A percentile compares a stretch with the other conserved stretches of the same genome.
These are phyloP conservation scores for Venturia carpophila DNA, from an alignment of 2,329 filamentous ascomycete genomes.

Conservation along the genomic window DNA sequence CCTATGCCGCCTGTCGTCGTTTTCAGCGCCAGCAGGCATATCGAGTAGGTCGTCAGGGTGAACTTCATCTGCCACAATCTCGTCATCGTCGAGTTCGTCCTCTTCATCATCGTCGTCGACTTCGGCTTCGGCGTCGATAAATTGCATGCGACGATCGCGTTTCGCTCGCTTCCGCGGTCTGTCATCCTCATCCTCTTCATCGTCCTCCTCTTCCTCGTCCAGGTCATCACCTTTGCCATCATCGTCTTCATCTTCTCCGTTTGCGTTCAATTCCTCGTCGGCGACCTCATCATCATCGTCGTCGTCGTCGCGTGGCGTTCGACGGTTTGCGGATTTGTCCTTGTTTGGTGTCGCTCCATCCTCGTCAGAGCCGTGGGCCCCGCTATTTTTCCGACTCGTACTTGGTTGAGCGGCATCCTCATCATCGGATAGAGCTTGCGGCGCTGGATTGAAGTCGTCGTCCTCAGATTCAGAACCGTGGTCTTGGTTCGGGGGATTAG, in stretches of 20 bases:
- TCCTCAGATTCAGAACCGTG: conserved; percentile 53
- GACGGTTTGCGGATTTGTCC: conserved; percentile 22
- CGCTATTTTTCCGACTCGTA: conserved; percentile 18
- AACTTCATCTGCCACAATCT: conserved; percentile 79
- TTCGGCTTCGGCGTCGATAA: conserved; percentile 97
- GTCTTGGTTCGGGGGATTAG: conserved; percentile 3
- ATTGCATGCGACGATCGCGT: conserved; percentile 67
- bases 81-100: conserved; percentile 74
- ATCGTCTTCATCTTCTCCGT: conserved; percentile 45
- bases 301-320: conserved; percentile 20
- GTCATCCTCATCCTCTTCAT: conserved; percentile 37
- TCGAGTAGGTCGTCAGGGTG: conserved; percentile 86
- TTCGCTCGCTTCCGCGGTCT: conserved; percentile 73
- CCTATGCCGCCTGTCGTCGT: conserved; percentile 86
- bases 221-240: conserved; percentile 21
- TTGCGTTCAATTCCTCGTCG: conserved; percentile 34
- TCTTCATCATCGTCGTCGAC: conserved; percentile 93
- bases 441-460: conserved; percentile 82
- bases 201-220: conserved; percentile 26
- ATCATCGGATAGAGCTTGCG: conserved; percentile 64
- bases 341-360: conserved; percentile 23
- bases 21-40: conserved; percentile 61
- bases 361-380: conserved; percentile 25
- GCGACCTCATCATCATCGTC: conserved; percentile 28
- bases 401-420: conserved; percentile 41